Base-by-base conservation (phyloP, 2,329 filamentous ascomycete genomes). In the Chrysoporthe cubensis region DNA sequence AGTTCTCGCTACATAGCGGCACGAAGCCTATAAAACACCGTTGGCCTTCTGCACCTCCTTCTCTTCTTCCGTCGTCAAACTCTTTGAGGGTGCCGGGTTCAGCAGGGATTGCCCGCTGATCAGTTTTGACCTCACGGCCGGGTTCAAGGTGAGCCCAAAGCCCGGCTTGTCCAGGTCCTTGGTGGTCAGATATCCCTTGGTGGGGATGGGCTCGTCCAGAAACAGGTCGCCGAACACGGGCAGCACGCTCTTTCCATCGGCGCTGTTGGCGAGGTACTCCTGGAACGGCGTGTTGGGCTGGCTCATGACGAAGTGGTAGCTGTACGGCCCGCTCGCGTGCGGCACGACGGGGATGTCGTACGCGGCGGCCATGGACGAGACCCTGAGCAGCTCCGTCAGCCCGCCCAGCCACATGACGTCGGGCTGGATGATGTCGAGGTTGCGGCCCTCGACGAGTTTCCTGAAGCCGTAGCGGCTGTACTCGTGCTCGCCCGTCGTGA, bases 331-430 rank as follows among this genome's bases (percentile, higher is more conserved):
- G 70, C 91, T 96, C 57, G 94, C 94, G 77, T 97, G 94, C n/a
- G 94, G 94, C 16, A 97, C 93, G 18, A 97, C 94, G 14, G 94
- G 94, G 69, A 97, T 91, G 76, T 97, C 94, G 79, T 97, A 97
- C 32, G 94, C 94, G 4, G 94, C 88, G 4, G 94, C 94, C 88
- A 96, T 91, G 65, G 94, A 91, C 18, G 93, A 87, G 64, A 97
- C 91, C 80, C 93, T 96, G 72, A 97, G 88, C 67, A 97, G 85
- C 80, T 97, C 94, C 0, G 94, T 97, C 84, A 97, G 79, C 70
- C 94, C 94, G 71, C 94, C 94, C 16, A 97, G 89, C 94, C 94
- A 97, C 94, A 97, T 97, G 71, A 97, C 94, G 76, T 97, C 94
- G 16, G 94, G 94, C 81, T 97, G 94, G 75, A 97, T 89, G 73